These are phyloP conservation scores for Knoxdaviesia capensis DNA, from an alignment of 2,329 filamentous ascomycete genomes.

Conservation along the genomic window DNA sequence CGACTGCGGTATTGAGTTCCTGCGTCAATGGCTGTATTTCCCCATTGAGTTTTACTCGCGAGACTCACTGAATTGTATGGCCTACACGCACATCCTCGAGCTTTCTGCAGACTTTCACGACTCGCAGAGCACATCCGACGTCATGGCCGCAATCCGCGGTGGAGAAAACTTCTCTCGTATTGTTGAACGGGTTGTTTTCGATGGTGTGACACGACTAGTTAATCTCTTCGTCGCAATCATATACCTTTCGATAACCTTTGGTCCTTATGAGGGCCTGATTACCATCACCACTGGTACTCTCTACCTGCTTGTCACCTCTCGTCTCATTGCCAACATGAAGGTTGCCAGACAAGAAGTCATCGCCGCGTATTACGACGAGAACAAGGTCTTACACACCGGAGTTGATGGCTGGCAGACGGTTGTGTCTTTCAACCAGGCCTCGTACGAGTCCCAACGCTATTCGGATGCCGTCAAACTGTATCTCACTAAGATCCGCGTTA, in stretches of 20 bases:
- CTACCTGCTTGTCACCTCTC: conserved; percentile 32
- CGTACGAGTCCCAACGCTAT: conserved; percentile 34
- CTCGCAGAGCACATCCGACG: conserved; percentile 36
- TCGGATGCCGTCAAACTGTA: conserved; percentile 21
- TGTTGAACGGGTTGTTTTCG: conserved; percentile 36
- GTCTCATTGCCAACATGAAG: conserved; percentile 29
- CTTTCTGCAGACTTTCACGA: conserved; percentile 42
- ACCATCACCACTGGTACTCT: conserved; percentile 35
- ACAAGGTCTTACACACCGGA: conserved; percentile 32
- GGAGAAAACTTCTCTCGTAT: conserved; percentile 32
- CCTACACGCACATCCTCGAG: conserved; percentile 38
- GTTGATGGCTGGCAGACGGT: conserved; percentile 40
- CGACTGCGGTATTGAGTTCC: conserved; percentile 30
- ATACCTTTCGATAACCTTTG: conserved; percentile 37
- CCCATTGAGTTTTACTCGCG: conserved; percentile 37
- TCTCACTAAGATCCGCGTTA: conserved; percentile 11
- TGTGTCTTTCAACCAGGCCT: conserved; percentile 36
- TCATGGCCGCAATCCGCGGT: conserved; percentile 34
- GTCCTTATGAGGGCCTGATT: conserved; percentile 41
- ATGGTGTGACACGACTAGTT: conserved; percentile 36
- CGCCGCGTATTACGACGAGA: conserved; percentile 32
- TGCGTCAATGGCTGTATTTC: conserved; percentile 34
- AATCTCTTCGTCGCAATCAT: conserved; percentile 38
- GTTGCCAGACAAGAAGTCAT: conserved; percentile 27
- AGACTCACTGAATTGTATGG: conserved; percentile 30